Evolutionary conservation across 305 asterid species (phyloP), one percentile per base, ranked within the genome.

Genomic region (Rubia tinctorum): DNA sequence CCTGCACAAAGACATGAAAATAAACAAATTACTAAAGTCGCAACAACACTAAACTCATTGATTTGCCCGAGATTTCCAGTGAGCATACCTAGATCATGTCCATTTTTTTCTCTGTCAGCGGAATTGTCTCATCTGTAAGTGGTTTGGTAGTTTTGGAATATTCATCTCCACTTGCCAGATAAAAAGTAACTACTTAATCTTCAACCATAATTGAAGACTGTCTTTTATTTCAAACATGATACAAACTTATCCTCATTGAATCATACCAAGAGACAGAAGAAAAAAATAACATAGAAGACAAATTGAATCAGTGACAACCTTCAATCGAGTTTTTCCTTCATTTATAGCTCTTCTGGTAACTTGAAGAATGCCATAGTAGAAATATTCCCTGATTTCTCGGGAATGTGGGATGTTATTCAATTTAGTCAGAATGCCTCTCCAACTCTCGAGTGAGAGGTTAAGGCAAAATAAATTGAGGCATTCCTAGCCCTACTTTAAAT

Each of bases 381-480:
- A 94, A 80, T 94, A 90, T 76, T 86, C 82, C 85, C 98, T 86
- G 82, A 93, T 93, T 83, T 93, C 98, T 88, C 91, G 86, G 25
- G 98, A 91, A 83, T 91, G 98, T 76, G 98, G 98, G 86, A 93
- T 93, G 77, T 91, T 91, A 80, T 94, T 94, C 80, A 91, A 83
- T 78, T 91, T 88, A 23, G 98, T 94, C 11, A 96, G 98, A 83
- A 94, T 90, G 68, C 98, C 98, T 80, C 96, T 88, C 98, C 98
- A 94, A 30, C 71, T 80, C 61, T 80, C 84, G 96, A 90, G 92
- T 80, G 74, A 73, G 78, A 69, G 72, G 77, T 76, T 71, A 72
- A 78, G 64, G 73, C 56, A 71, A 80, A 73, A 71, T 67, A 76
- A 68, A 61, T 39, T 72, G 71, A 72, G 68, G 55, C 74, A 71